A percentile compares a stretch with the other conserved stretches of the same genome.
phyloP scores from a whole-genome alignment of 2,329 filamentous ascomycete species.

The Trichoderma sp. region DNA sequence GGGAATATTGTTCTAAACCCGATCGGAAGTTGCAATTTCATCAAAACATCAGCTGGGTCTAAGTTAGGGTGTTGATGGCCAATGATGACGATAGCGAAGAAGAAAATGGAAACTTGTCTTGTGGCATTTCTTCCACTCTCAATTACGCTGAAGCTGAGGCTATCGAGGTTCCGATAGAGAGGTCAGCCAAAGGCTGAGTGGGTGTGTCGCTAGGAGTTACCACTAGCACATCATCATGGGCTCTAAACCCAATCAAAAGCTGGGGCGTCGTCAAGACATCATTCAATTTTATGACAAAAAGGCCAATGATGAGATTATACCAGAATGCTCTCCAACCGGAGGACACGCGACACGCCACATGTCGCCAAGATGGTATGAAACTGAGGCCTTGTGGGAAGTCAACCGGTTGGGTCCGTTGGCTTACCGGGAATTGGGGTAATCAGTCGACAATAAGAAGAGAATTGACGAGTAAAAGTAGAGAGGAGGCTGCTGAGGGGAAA shows the following conservation, averaged over 20 bases:
- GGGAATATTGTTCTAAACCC: background rate
- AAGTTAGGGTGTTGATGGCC: background rate
- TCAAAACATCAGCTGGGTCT: background rate
- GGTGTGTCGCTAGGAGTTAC: background rate
- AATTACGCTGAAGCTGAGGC: background rate
- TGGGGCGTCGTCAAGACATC: too few species aligned
- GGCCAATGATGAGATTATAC: background rate
- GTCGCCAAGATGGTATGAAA: too few species aligned
- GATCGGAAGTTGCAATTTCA: background rate
- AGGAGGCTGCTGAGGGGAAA: too few species aligned
- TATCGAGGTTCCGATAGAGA: background rate
- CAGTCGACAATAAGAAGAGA: too few species aligned
- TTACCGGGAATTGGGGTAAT: too few species aligned
- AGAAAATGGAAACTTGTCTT: background rate
- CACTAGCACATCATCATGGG: background rate
- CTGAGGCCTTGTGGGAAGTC: too few species aligned
- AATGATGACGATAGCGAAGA: background rate
- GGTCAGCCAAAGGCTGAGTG: background rate
- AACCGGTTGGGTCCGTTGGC: too few species aligned
- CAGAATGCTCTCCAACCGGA: background rate
- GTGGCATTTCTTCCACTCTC: background rate
- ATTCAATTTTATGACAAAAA: background rate
- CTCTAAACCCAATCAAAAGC: background rate
- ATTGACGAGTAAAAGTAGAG: too few species aligned
- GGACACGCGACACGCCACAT: background rate